These are phyloP conservation scores for Cyclotella choctawhatcheeana DNA, from an alignment of 108 stramenopile species.

Conservation along the genomic window DNA sequence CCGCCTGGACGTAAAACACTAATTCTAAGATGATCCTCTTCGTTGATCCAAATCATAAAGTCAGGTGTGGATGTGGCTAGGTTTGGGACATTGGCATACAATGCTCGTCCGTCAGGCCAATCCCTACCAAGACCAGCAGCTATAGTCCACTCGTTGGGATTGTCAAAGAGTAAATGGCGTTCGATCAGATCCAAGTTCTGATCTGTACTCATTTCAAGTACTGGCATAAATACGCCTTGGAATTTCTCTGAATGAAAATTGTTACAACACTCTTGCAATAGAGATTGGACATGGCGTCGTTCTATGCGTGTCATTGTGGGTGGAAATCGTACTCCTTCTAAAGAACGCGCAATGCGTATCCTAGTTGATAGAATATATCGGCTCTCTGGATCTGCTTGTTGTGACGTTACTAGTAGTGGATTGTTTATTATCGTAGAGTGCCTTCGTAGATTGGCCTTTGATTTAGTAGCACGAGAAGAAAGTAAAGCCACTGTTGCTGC, in stretches of 20 bases:
- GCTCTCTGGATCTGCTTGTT: slow-evolving; percentile 71
- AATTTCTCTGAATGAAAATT: slow-evolving; percentile 46
- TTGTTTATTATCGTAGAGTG: slow-evolving; percentile 73
- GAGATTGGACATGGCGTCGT: slow-evolving; percentile 55
- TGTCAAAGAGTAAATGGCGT: slow-evolving; percentile 82
- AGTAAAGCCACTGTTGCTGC: background rate
- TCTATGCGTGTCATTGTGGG: slow-evolving; percentile 70
- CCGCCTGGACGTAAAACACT: slow-evolving; percentile 88
- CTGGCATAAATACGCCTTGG: slow-evolving; percentile 67
- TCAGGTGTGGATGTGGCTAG: slow-evolving; percentile 58
- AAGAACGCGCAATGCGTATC: slow-evolving; percentile 84
- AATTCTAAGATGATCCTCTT: slow-evolving; percentile 91
- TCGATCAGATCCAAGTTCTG: slow-evolving; percentile 80
- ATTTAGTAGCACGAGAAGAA: slow-evolving; percentile 14
- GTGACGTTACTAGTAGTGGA: slow-evolving; percentile 64
- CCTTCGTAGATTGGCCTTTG: slow-evolving; percentile 49
- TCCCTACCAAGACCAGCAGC: slow-evolving; percentile 78
- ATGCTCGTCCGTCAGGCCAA: slow-evolving; percentile 90
- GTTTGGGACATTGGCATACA: slow-evolving; percentile 64
- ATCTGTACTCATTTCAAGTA: slow-evolving; percentile 84
- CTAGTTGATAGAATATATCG: slow-evolving; percentile 90
- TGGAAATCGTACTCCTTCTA: slow-evolving; percentile 85
- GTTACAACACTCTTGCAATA: slow-evolving; percentile 60
- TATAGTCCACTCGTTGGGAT: slow-evolving; percentile 84
- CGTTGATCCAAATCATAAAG: slow-evolving; percentile 92